phyloP scores from a whole-genome alignment of 2,329 filamentous ascomycete species.

The Zasmidium angulare region DNA sequence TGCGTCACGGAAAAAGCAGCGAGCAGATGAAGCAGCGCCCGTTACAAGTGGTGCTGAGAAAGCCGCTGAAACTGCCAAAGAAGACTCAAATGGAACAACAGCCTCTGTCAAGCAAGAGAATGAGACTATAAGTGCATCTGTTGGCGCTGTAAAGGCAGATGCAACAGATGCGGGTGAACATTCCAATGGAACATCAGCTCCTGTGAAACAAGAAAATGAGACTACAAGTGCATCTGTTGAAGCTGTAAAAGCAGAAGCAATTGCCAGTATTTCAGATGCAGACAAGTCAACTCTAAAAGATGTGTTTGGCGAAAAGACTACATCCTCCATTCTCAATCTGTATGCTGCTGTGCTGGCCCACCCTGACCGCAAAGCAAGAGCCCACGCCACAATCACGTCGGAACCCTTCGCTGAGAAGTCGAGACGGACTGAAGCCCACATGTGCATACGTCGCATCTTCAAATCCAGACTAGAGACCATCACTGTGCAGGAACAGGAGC shows the following conservation, averaged over 20 bases:
- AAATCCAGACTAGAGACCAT: slow-evolving; percentile 72
- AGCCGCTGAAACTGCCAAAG: background rate
- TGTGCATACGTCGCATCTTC: slow-evolving; percentile 74
- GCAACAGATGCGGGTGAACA: slow-evolving; percentile 6
- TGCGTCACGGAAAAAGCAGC: slow-evolving; percentile 18
- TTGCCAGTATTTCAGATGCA: slow-evolving; percentile 36
- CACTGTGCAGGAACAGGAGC: slow-evolving; percentile 66
- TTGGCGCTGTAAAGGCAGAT: slow-evolving; percentile 14
- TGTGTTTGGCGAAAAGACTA: slow-evolving; percentile 54
- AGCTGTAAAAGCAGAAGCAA: slow-evolving; percentile 16
- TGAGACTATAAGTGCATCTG: background rate
- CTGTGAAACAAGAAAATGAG: background rate
- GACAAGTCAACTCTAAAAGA: slow-evolving; percentile 39
- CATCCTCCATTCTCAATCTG: slow-evolving; percentile 54
- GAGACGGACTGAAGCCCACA: slow-evolving; percentile 62
- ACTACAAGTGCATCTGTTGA: background rate
- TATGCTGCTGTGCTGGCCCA: slow-evolving; percentile 55
- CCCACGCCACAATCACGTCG: slow-evolving; percentile 56
- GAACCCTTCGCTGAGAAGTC: slow-evolving; percentile 60
- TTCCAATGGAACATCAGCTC: background rate
- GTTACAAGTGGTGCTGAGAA: background rate
- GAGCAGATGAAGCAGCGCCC: slow-evolving; percentile 9
- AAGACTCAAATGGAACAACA: slow-evolving; percentile 1
- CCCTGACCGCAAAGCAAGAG: slow-evolving; percentile 56
- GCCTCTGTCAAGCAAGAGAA: background rate